Percentiles rank a stretch among this genome's conserved stretches.
Conservation (phyloP, 495 filamentous ascomycete genomes). For the Xylaria curta region DNA sequence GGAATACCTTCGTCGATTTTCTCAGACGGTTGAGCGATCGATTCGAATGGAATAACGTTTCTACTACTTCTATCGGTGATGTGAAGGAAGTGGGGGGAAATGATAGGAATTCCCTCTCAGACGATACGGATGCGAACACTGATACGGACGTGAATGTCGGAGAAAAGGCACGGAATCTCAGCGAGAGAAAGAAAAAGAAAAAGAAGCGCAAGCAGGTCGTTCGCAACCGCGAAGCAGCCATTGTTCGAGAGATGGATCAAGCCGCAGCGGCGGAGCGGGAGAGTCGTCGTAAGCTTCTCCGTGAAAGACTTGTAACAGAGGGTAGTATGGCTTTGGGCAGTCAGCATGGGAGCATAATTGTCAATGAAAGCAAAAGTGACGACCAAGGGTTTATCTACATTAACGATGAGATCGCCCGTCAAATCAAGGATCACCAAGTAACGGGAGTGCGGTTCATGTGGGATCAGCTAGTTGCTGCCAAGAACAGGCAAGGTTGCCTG, state of each 20-base stretch:
- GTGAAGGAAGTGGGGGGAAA: not conserved
- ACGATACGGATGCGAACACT: conserved; percentile 22
- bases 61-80: not conserved
- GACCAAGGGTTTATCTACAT: conserved; percentile 59
- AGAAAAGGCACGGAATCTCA: conserved; percentile 1
- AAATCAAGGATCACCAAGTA: conserved; percentile 64
- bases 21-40: conserved; percentile 33
- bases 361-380: conserved; percentile 73
- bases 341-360: conserved; percentile 55
- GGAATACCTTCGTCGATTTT: conserved; percentile 26
- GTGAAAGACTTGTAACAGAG: conserved; percentile 45
- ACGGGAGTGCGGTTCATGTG: conserved; percentile 87
- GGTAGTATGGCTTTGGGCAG: conserved; percentile 42
- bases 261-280: conserved; percentile 54
- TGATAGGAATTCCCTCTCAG: conserved; percentile 4
- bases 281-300: conserved; percentile 56
- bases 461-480: conserved; percentile 72
- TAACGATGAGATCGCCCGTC: conserved; percentile 52
- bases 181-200: conserved; percentile 31
- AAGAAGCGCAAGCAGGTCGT: conserved; percentile 58
- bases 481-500: conserved; percentile 72
- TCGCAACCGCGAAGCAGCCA: conserved; percentile 55
- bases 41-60: conserved; percentile 30
- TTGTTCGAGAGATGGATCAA: conserved; percentile 54
- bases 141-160: conserved; percentile 28